Conservation (phyloP, 2,329 filamentous ascomycete genomes). For the Fusarium neocosmosporiellum region DNA sequence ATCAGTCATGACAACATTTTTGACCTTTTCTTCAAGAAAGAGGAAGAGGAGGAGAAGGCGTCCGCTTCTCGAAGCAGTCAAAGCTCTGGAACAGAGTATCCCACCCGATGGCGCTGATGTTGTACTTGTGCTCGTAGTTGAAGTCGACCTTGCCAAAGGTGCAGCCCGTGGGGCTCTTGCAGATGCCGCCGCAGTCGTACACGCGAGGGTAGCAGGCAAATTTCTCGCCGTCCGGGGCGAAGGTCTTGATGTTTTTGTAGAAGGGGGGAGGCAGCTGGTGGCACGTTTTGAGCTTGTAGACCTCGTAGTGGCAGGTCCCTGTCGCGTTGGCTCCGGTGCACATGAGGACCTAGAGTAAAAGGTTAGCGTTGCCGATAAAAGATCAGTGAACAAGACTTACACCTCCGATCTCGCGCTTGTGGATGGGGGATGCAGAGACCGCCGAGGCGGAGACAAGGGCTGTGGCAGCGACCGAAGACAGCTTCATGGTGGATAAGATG, state of each 20-base stretch:
- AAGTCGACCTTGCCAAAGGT: constrained; percentile 62
- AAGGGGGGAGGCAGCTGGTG: constrained; percentile 57
- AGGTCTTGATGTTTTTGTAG: constrained; percentile 57
- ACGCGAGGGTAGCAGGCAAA: constrained; percentile 62
- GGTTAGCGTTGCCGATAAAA: constrained; percentile 1
- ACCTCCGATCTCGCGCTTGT: constrained; percentile 58
- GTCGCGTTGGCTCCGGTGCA: constrained; percentile 64
- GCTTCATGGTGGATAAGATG: constrained; percentile 45
- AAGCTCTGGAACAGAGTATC: constrained; percentile 52
- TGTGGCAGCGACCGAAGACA: constrained; percentile 34
- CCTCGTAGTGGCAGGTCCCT: constrained; percentile 57
- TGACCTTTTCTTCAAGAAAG: not conserved
- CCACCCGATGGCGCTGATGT: constrained; percentile 60
- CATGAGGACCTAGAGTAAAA: constrained; percentile 56
- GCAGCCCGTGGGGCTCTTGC: constrained; percentile 64
- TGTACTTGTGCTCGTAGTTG: constrained; percentile 58
- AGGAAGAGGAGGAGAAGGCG: not conserved
- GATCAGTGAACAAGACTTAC: constrained; percentile 50
- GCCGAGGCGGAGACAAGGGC: constrained; percentile 34
- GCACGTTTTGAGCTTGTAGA: constrained; percentile 58
- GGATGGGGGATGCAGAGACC: constrained; percentile 46
- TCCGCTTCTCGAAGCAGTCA: constrained; percentile 43
- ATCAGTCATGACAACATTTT: constrained; percentile 4
- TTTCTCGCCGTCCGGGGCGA: constrained; percentile 61
- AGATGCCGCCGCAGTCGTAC: constrained; percentile 55